Evolutionary conservation across 2,329 filamentous ascomycete species (phyloP).

Genomic region (Sarocladium strictum): DNA sequence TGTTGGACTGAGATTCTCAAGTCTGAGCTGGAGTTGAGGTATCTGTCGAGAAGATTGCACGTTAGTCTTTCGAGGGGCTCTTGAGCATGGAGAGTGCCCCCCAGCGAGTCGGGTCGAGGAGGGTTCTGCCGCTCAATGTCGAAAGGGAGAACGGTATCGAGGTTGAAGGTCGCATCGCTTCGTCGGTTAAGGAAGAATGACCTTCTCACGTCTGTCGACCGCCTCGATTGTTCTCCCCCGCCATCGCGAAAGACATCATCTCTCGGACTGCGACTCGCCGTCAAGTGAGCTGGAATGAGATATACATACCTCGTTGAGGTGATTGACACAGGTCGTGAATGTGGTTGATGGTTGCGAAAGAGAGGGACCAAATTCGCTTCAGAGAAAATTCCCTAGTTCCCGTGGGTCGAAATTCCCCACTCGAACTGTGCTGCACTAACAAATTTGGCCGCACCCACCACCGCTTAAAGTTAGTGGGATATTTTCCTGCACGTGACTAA

Average conservation of each 20-base stretch:
- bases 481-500: no score
- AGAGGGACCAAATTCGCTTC: slow-evolving; percentile 14
- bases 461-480: no score
- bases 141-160: slow-evolving; percentile 58
- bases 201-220: slow-evolving; percentile 19
- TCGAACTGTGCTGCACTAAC: no score
- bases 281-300: slow-evolving; percentile 16
- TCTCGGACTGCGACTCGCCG: slow-evolving; percentile 28
- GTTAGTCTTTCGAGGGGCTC: slow-evolving; percentile 58
- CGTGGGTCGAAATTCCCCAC: neutral
- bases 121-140: slow-evolving; percentile 66
- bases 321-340: slow-evolving; percentile 18
- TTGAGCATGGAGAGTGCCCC: slow-evolving; percentile 65
- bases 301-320: slow-evolving; percentile 41
- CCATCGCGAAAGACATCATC: slow-evolving; percentile 45
- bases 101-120: slow-evolving; percentile 40
- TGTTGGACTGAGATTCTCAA: slow-evolving; percentile 69
- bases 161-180: slow-evolving; percentile 14
- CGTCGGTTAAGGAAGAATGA: slow-evolving; percentile 18
- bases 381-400: no score
- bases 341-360: slow-evolving; percentile 5
- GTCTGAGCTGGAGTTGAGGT: slow-evolving; percentile 60
- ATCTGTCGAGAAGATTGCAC: slow-evolving; percentile 42
- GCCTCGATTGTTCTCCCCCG: slow-evolving; percentile 54
- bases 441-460: no score